Conservation (phyloP, 257 asterid species). For the Nicotiana tomentosiformis region DNA sequence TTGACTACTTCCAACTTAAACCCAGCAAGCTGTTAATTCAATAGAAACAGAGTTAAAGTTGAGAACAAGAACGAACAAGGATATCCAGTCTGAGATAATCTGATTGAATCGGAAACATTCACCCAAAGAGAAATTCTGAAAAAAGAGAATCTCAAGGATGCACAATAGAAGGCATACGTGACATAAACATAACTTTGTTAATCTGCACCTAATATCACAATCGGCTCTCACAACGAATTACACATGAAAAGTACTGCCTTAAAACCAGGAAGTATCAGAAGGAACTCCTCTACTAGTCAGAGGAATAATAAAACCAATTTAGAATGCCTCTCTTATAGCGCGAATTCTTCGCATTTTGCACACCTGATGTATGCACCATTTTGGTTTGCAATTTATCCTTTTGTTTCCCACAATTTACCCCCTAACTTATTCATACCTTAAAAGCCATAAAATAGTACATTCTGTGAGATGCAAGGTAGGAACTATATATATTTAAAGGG, state of each 20-base stretch:
- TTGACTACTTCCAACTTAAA: constrained; percentile 89
- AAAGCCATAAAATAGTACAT: too few relatives aligned
- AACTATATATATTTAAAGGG: too few relatives aligned
- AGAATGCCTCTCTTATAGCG: neutral
- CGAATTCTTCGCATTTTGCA: too few relatives aligned
- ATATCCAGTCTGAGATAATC: neutral
- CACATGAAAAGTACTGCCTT: neutral
- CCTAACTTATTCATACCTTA: too few relatives aligned
- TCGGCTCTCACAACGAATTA: neutral
- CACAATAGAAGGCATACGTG: neutral
- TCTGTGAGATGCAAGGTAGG: too few relatives aligned
- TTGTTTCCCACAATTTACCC: too few relatives aligned
- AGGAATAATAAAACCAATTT: neutral
- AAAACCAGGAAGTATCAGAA: neutral
- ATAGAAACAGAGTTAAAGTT: neutral
- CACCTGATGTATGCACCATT: too few relatives aligned
- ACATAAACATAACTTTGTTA: neutral
- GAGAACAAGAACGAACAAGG: neutral
- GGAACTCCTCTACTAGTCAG: neutral
- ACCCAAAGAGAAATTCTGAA: neutral
- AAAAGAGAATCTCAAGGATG: neutral
- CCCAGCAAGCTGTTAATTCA: constrained; percentile 81
- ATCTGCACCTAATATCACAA: neutral
- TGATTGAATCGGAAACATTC: neutral
- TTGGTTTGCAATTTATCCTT: too few relatives aligned